These are phyloP conservation scores for Penicillium freii DNA, from an alignment of 2,329 filamentous ascomycete genomes.

Conservation along the genomic window DNA sequence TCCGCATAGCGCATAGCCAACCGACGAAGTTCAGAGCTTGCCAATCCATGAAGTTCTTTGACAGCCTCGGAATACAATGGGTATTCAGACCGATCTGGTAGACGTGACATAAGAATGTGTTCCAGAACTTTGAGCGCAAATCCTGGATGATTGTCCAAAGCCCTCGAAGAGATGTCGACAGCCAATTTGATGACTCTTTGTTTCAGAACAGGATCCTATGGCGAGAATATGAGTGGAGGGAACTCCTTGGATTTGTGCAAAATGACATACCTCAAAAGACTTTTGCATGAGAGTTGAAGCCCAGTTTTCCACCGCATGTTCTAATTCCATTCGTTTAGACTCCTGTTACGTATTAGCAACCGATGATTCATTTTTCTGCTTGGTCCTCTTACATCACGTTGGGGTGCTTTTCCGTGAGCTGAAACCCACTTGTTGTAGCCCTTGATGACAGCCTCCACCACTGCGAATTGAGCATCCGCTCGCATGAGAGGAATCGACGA, in stretches of 20 bases:
- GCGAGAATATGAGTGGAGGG: background rate
- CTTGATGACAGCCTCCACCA: constrained; percentile 83
- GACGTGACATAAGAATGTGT: constrained; percentile 81
- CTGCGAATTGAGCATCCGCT: constrained; percentile 84
- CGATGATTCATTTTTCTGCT: background rate
- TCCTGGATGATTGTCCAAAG: constrained; percentile 69
- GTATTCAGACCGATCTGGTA: constrained; percentile 68
- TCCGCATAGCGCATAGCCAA: constrained; percentile 89
- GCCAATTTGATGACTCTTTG: constrained; percentile 79
- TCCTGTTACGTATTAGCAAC: constrained; percentile 28
- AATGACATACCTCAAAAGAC: constrained; percentile 37
- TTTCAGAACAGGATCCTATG: constrained; percentile 73
- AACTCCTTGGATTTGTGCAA: background rate
- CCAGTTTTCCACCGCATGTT: constrained; percentile 43
- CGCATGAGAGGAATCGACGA: constrained; percentile 54
- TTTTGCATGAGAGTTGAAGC: constrained; percentile 42
- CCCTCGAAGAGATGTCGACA: constrained; percentile 79
- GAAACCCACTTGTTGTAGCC: constrained; percentile 80
- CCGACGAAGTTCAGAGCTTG: constrained; percentile 82
- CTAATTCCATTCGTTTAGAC: constrained; percentile 39
- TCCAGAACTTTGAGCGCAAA: constrained; percentile 90
- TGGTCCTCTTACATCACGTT: constrained; percentile 45
- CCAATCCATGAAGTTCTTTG: constrained; percentile 80
- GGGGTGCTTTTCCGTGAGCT: constrained; percentile 51
- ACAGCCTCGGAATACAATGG: constrained; percentile 80